Evolutionary conservation across 176 grass and related monocot genomes (phyloP).

Genomic region (Chloris gayana): DNA sequence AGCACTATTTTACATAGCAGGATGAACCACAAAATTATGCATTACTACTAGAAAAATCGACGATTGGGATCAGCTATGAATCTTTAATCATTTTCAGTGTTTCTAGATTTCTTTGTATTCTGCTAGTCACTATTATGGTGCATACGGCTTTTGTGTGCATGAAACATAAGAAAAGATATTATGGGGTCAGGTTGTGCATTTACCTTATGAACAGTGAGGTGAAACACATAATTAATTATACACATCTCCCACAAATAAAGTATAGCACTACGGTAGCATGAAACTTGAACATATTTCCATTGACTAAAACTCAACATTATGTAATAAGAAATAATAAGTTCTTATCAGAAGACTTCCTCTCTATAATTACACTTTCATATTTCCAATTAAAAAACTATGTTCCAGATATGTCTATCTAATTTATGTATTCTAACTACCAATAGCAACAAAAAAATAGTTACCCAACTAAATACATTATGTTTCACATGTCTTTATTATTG

Average conservation of each 20-base stretch:
- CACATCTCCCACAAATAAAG: too few relatives aligned
- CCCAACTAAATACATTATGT: neutral
- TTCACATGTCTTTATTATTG: neutral
- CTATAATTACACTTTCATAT: neutral
- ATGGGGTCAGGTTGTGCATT: neutral
- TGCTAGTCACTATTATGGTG: neutral
- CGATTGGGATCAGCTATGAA: too few relatives aligned
- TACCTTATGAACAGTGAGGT: neutral
- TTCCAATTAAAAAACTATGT: neutral
- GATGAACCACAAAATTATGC: neutral
- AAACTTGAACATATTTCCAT: neutral
- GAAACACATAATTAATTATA: too few relatives aligned
- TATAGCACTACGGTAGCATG: neutral
- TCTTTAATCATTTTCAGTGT: neutral
- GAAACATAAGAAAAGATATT: neutral
- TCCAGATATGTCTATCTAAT: neutral
- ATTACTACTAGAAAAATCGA: too few relatives aligned
- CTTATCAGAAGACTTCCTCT: neutral
- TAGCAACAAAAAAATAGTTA: neutral
- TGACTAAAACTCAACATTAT: neutral
- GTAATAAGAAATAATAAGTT: neutral
- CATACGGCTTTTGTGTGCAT: neutral
- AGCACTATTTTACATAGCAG: neutral
- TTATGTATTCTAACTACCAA: neutral
- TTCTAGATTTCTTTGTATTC: neutral